Base-by-base conservation (phyloP, 1,284 basidiomycete genomes). In the Ustilago loliicola region DNA sequence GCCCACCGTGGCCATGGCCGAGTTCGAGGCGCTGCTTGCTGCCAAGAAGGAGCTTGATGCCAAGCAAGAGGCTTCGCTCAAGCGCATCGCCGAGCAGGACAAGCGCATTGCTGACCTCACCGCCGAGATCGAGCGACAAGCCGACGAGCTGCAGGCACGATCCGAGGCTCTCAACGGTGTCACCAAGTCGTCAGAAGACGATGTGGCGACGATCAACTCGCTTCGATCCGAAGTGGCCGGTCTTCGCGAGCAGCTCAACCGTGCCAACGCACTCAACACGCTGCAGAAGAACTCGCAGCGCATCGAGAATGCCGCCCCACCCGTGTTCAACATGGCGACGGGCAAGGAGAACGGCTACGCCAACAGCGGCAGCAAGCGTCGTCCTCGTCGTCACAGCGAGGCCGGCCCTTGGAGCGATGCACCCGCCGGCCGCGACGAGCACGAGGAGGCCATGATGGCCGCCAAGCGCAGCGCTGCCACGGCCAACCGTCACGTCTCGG, bases 171-270 rank as follows among this genome's bases (percentile, higher is more conserved):
- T 83, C 19, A 76, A 80, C 27, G 82, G 78, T 10, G 69, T 66
- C 34, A 75, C 72, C 60, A 83, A 85, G 75, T 78, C 80, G 40
- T 79, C 81, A 3, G 89, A 91, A 15, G 94, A 96, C 79, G 94
- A 96, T 84, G 91, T 89, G 66, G 92, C 92, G 11, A 92, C 96
- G 30, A 94, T 98, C 68, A 89, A 91, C 73, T 92, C 92, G 0
- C 91, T 99, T 83, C 94, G 97, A 87, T 93, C 91, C 80, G 97
- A 99, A 89, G 92, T 99, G 73, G 92, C 92, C 86, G 92, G 89
- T 76, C 89, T 99, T 58, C 93, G 95, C 70, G 97, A 99, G 86
- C 96, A 99, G 86, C 91, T 99, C 77, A 95, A 96, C 83, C 91
- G 97, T 32, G 92, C 95, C 23, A 95, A 95, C 83, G 94, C 96